Conservation (phyloP, 2,329 filamentous ascomycete species). For the Talaromyces pinophilus region DNA sequence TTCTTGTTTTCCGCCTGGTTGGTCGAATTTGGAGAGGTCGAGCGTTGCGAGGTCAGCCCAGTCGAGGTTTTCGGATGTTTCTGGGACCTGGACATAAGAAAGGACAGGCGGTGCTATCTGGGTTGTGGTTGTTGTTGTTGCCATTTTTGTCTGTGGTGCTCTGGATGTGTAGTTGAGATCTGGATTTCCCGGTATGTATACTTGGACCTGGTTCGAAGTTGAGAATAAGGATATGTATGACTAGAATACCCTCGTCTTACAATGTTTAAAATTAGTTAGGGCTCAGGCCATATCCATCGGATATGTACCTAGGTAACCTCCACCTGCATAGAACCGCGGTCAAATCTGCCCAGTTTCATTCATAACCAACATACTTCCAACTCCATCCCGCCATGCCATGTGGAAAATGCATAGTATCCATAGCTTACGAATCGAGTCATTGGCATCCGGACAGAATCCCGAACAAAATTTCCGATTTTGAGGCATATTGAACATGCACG, state of each 20-base stretch:
- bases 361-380: not conserved
- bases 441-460: not conserved
- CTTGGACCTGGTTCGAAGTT: not conserved
- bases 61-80: conserved; percentile 22
- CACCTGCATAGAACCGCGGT: too few species aligned
- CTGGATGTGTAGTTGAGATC: too few species aligned
- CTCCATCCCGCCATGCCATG: not conserved
- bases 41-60: conserved; percentile 62
- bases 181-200: too few species aligned
- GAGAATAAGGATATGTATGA: not conserved
- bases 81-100: not conserved
- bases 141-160: not conserved
- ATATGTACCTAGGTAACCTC: too few species aligned
- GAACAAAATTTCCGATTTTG: not conserved
- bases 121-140: not conserved
- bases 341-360: too few species aligned
- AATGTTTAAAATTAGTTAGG: not conserved
- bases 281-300: not conserved
- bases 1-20: conserved; percentile 56
- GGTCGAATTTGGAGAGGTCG: conserved; percentile 57
- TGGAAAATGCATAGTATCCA: not conserved
- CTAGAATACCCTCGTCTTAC: not conserved
- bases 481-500: not conserved
- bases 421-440: not conserved
- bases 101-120: not conserved